Evolutionary conservation across 164 flowering plant species (phyloP).

Genomic region (Dillenia suffruticosa): DNA sequence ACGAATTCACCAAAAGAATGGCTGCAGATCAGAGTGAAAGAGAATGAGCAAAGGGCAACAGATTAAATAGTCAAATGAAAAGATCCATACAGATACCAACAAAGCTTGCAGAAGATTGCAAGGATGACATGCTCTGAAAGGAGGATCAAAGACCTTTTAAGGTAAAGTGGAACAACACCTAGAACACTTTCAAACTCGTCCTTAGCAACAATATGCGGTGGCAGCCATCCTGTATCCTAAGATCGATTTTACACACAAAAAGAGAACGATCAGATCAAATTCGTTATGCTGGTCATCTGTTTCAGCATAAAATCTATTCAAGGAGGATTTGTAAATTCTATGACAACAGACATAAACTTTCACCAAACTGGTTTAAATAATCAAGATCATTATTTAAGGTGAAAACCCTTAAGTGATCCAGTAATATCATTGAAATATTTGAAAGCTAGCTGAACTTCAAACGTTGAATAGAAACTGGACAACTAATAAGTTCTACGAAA

Average conservation of each 20-base stretch:
- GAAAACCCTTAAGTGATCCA: no score
- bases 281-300: no score
- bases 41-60: slow-evolving; percentile 11
- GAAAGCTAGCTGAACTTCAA: no score
- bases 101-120: neutral
- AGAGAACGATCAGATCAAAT: no score
- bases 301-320: no score
- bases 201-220: slow-evolving; percentile 72
- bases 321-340: no score
- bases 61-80: neutral
- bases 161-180: slow-evolving; percentile 91
- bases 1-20: slow-evolving; percentile 97
- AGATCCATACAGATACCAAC: neutral
- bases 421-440: no score
- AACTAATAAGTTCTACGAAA: no score
- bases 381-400: no score
- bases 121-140: neutral
- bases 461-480: no score
- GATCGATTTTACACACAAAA: slow-evolving; percentile 10
- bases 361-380: no score
- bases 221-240: slow-evolving; percentile 94
- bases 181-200: slow-evolving; percentile 66
- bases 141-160: slow-evolving; percentile 67
- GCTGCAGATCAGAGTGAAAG: slow-evolving; percentile 46
- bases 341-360: no score